Percentiles rank a stretch among this genome's conserved stretches.
These are phyloP conservation scores for Echria macrotheca DNA, from an alignment of 495 filamentous ascomycete genomes.

Conservation along the genomic window DNA sequence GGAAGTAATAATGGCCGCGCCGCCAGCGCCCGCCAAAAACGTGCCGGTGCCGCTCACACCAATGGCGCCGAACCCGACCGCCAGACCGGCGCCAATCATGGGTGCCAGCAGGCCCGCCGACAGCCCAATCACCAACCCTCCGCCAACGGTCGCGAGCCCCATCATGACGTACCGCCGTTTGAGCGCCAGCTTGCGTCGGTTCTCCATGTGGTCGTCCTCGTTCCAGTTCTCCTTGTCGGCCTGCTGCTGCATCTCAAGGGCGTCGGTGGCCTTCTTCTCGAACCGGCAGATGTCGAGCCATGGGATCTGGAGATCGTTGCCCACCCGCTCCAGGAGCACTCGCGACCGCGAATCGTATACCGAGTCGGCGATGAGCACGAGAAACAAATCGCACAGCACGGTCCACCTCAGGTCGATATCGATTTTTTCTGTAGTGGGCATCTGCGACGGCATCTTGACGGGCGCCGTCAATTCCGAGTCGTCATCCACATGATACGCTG, in stretches of 20 bases:
- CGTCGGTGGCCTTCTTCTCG: slow-evolving; percentile 95
- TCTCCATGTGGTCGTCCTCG: slow-evolving; percentile 91
- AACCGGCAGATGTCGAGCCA: slow-evolving; percentile 95
- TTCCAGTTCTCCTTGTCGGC: slow-evolving; percentile 96
- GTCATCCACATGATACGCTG: slow-evolving; percentile 65
- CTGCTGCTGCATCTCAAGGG: slow-evolving; percentile 92
- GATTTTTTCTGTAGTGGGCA: slow-evolving; percentile 74
- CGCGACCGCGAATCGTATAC: slow-evolving; percentile 89
- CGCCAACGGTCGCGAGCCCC: slow-evolving; percentile 94
- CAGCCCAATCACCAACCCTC: slow-evolving; percentile 90
- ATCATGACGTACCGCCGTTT: slow-evolving; percentile 88
- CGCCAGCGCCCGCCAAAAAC: slow-evolving; percentile 87
- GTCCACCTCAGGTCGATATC: slow-evolving; percentile 98
- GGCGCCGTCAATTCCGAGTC: slow-evolving; percentile 61
- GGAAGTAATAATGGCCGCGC: slow-evolving; percentile 90
- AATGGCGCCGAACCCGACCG: slow-evolving; percentile 91
- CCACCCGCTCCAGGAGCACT: slow-evolving; percentile 77
- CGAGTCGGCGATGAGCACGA: slow-evolving; percentile 91
- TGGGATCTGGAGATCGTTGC: slow-evolving; percentile 67
- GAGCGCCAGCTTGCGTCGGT: slow-evolving; percentile 68
- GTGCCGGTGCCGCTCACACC: slow-evolving; percentile 83
- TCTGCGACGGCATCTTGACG: slow-evolving; percentile 72
- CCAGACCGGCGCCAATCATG: slow-evolving; percentile 90
- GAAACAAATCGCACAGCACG: slow-evolving; percentile 91
- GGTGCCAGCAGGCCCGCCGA: slow-evolving; percentile 89